Percentiles rank a stretch among this genome's conserved stretches.
These are phyloP conservation scores for Metschnikowia koreensis DNA, from an alignment of 805 yeast species.

Conservation along the genomic window DNA sequence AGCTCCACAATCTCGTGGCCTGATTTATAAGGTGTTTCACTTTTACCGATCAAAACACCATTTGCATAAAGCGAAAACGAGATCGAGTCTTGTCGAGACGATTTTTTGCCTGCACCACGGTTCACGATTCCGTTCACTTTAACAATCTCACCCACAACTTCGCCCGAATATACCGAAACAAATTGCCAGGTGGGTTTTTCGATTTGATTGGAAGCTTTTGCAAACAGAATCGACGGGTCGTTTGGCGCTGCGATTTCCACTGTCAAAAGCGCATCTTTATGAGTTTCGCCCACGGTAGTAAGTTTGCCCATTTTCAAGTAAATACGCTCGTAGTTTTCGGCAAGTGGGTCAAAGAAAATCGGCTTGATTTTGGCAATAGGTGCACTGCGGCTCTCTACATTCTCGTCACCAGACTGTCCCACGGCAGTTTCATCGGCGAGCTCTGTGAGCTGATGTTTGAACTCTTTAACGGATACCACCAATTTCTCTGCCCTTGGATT, in stretches of 20 bases:
- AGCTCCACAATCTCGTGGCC: slow-evolving; percentile 49
- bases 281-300: slow-evolving; percentile 26
- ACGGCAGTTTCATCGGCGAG: slow-evolving; percentile 2
- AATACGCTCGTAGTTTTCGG: slow-evolving; percentile 56
- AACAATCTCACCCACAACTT: slow-evolving; percentile 68
- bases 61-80: slow-evolving; percentile 58
- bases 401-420: slow-evolving; percentile 3
- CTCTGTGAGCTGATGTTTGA: slow-evolving; percentile 46
- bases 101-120: slow-evolving; percentile 32
- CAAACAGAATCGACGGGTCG: slow-evolving; percentile 49
- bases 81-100: slow-evolving; percentile 51
- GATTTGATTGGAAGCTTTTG: slow-evolving; percentile 65
- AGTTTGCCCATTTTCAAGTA: slow-evolving; percentile 59
- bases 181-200: slow-evolving; percentile 61
- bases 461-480: slow-evolving; percentile 70
- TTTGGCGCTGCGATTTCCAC: slow-evolving; percentile 54
- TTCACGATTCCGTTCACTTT: slow-evolving; percentile 57
- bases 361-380: slow-evolving; percentile 68
- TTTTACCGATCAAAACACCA: slow-evolving; percentile 61
- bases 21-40: slow-evolving; percentile 50
- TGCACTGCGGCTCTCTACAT: slow-evolving; percentile 34
- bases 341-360: slow-evolving; percentile 61
- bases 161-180: slow-evolving; percentile 68
- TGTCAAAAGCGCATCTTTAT: slow-evolving; percentile 46
- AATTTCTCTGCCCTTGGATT: slow-evolving; percentile 78